phyloP scores from a whole-genome alignment of 305 asterid species.

The Solanum hybrid region DNA sequence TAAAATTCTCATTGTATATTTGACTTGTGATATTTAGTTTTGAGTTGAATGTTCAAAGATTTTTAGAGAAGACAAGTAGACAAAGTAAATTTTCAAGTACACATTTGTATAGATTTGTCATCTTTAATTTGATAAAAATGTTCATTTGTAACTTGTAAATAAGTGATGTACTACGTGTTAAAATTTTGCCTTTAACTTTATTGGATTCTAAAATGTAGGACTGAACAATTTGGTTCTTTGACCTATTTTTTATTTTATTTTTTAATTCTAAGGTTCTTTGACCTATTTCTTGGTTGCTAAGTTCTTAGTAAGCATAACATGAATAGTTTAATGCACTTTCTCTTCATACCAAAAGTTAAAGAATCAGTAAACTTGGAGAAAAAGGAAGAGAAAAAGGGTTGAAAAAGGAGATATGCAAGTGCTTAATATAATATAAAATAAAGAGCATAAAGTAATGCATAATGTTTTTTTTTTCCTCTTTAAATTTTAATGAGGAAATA shows the following conservation, averaged over 20 bases:
- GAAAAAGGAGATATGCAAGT: background rate
- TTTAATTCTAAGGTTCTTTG: background rate
- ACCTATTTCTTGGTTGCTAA: background rate
- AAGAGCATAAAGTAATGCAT: background rate
- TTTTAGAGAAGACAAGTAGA: background rate
- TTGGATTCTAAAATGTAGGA: background rate
- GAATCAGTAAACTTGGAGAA: background rate
- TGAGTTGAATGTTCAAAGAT: background rate
- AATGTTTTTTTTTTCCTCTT: background rate
- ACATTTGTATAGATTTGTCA: background rate
- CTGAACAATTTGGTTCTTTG: background rate
- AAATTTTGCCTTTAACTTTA: background rate
- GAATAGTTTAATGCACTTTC: background rate
- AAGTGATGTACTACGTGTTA: background rate
- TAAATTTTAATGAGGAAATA: background rate
- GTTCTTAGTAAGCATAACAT: background rate
- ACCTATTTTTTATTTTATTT: background rate
- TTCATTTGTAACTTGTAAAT: background rate
- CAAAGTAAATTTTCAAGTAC: background rate
- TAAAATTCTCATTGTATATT: background rate
- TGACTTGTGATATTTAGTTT: background rate
- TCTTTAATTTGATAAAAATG: background rate
- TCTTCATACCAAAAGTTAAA: slow-evolving; percentile 1
- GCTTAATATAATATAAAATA: background rate
- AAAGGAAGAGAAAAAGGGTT: background rate